Conservation (phyloP, 345 rosid genomes). For the Brassica carinata region DNA sequence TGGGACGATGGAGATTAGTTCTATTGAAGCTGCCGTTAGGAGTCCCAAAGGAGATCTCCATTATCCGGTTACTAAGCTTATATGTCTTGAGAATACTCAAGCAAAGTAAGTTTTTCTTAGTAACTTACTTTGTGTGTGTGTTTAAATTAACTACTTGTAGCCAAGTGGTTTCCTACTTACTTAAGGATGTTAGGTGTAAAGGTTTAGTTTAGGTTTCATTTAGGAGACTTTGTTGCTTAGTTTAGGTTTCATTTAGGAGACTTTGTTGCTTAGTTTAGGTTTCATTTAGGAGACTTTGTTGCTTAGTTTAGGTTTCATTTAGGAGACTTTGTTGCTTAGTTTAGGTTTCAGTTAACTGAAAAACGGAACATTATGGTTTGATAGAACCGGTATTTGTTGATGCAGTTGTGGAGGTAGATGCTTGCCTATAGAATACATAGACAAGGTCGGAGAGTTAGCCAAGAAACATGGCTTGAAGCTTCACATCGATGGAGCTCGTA, state of each 20-base stretch:
- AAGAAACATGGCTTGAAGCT: conserved; percentile 83
- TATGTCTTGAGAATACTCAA: conserved; percentile 91
- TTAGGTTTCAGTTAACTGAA: not conserved
- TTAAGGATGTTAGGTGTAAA: not conserved
- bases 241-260: too few species aligned
- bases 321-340: not conserved
- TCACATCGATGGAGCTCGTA: conserved; percentile 96
- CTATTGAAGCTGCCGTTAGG: conserved; percentile 79
- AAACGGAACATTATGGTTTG: not conserved
- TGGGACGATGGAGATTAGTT: conserved; percentile 74
- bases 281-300: too few species aligned
- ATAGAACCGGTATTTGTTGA: conserved; percentile 12
- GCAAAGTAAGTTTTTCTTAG: conserved; percentile 63
- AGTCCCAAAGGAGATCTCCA: conserved; percentile 69
- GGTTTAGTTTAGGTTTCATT: conserved; percentile 1
- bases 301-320: conserved; percentile 3
- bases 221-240: not conserved
- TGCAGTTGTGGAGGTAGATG: conserved; percentile 90
- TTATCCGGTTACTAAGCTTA: conserved; percentile 82
- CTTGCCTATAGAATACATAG: conserved; percentile 65
- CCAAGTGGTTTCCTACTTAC: not conserved
- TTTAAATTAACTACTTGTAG: not conserved
- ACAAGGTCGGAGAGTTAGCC: conserved; percentile 76
- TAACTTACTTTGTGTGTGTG: not conserved
- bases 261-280: too few species aligned